Conservation (phyloP, 306 rosid genomes). For the Macrotyloma uniflorum region DNA sequence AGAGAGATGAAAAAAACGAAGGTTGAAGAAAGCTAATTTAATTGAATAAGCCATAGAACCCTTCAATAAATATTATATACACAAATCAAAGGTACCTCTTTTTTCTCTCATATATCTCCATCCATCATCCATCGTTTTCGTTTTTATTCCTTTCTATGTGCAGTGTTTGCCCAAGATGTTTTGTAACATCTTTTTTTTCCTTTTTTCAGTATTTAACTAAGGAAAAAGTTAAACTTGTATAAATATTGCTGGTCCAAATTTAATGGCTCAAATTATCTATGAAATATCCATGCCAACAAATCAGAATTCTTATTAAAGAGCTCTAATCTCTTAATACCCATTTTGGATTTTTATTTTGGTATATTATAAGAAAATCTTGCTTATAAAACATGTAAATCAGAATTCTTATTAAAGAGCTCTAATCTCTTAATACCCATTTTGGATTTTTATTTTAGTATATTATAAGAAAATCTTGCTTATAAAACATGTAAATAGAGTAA, state of each 20-base stretch:
- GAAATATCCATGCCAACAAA: not conserved
- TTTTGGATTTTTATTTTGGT: too few species aligned
- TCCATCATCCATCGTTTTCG: not conserved
- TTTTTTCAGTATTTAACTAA: not conserved
- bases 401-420: too few species aligned
- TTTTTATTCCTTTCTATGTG: not conserved
- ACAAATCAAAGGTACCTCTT: not conserved
- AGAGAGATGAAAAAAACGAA: slow-evolving; percentile 12
- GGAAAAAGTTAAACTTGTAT: not conserved
- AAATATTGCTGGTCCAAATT: not conserved
- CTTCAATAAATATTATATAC: not conserved
- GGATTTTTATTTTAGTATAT: too few species aligned
- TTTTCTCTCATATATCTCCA: not conserved
- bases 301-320: too few species aligned
- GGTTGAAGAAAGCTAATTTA: not conserved
- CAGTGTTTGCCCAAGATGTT: not conserved
- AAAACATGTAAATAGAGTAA: too few species aligned
- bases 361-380: too few species aligned
- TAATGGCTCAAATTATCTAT: not conserved
- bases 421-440: too few species aligned
- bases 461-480: too few species aligned
- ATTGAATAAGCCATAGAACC: not conserved
- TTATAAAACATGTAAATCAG: too few species aligned
- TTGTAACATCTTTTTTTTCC: not conserved
- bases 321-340: too few species aligned